phyloP scores from a whole-genome alignment of 495 filamentous ascomycete species.

The Aspergillus mulundensis region DNA sequence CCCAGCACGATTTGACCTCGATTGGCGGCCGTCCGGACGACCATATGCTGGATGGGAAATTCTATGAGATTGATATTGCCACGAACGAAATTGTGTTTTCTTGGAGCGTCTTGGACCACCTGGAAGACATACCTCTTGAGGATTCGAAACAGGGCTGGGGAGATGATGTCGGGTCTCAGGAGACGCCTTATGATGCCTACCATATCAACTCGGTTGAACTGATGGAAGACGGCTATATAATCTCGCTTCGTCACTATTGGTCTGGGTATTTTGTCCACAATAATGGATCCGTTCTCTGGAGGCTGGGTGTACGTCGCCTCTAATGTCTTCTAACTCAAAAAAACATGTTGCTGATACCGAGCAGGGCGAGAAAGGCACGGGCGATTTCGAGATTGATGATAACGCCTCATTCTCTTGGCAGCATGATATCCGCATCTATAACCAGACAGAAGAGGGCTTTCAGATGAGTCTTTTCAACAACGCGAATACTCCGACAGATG shows the following conservation, averaged over 20 bases:
- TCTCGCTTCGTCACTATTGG: constrained; percentile 37
- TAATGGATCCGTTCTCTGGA: constrained; percentile 40
- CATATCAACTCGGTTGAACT: constrained; percentile 38
- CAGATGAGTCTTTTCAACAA: constrained; percentile 33
- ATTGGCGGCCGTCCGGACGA: constrained; percentile 39
- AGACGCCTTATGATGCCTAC: constrained; percentile 38
- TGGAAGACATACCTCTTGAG: constrained; percentile 21
- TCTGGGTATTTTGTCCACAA: constrained; percentile 31
- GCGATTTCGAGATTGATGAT: constrained; percentile 38
- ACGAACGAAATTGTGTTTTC: constrained; percentile 34
- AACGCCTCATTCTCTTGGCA: constrained; percentile 43
- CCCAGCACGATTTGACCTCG: constrained; percentile 42
- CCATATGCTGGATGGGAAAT: constrained; percentile 43
- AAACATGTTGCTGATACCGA: constrained; percentile 4
- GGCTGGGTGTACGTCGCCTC: constrained; percentile 19
- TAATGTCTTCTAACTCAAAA: not conserved
- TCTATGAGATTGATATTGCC: constrained; percentile 42
- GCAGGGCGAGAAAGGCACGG: constrained; percentile 35
- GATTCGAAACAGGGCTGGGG: constrained; percentile 18
- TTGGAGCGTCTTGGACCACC: constrained; percentile 32
- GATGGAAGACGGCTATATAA: constrained; percentile 33
- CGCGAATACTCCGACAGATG: constrained; percentile 28
- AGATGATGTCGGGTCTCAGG: constrained; percentile 22
- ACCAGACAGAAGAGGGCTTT: constrained; percentile 28
- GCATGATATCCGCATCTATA: constrained; percentile 39